Evolutionary conservation across 495 filamentous ascomycete genomes (phyloP), one percentile per base, ranked within the genome.

Genomic region (Penicillium ucsense): DNA sequence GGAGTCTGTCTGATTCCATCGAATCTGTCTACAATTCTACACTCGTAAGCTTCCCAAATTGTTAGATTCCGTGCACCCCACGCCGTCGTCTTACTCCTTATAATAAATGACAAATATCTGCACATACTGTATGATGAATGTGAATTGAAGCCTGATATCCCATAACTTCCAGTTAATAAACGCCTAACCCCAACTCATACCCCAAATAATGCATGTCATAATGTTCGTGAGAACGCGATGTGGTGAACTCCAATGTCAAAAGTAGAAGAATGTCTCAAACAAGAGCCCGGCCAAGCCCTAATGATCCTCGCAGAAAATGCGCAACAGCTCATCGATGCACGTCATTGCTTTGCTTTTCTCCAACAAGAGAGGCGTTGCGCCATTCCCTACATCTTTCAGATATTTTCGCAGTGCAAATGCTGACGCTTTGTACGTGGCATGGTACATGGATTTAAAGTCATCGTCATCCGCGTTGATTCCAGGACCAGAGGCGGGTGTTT

Each of bases 371-470:
- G 67, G 67, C 33, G 56, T 32, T 27, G 36, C 6, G 27, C 34
- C 55, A 7, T 5, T 12, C 31, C 53, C 9, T 1, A 46, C 6
- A 29, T 61, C 60, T 43, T 61, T 71, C 45, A 80, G 59, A 45
- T 73, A 68, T 35, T 63, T 70, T 38, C 80, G 67, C 29, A 83
- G 69, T 4, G 79, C 75, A 55, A 83, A 81, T 20, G 69, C 72
- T 1, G 77, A 72, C 12, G 78, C 75, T 48, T 80, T 82, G 51
- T 75, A 83, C 0, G 77, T 79, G 41, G 81, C 79, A 50, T 84
- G 81, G 45, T 84, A 84, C 61, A 83, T 74, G 6, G 73, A 54
- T 56, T 83, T 84, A 59, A 80, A 84, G 41, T 82, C 79, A 52
- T 82, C 79, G 38, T 77, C 75, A 31, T 78, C 73, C 0, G 59